These are phyloP conservation scores for Iris pallida DNA, from an alignment of 116 monocot genomes.

Conservation along the genomic window DNA sequence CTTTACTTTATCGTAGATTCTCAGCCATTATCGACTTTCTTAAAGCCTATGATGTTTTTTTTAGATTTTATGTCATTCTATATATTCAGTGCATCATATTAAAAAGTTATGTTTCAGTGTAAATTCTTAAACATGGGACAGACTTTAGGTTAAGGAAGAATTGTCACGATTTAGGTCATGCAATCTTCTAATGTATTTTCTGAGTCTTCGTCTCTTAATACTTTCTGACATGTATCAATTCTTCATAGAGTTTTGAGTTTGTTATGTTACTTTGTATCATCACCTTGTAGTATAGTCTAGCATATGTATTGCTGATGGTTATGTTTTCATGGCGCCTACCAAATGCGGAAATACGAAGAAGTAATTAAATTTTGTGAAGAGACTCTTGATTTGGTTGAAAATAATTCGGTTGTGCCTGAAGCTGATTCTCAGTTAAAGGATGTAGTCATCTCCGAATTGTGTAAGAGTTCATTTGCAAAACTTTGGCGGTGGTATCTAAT, in stretches of 20 bases:
- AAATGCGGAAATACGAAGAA: conserved; percentile 73
- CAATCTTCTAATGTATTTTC: too few species aligned
- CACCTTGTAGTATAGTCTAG: too few species aligned
- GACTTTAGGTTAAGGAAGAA: too few species aligned
- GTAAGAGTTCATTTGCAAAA: conserved; percentile 12
- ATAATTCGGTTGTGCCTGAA: conserved; percentile 24
- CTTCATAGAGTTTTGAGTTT: not conserved
- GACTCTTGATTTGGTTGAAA: conserved; percentile 51
- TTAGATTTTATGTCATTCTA: too few species aligned
- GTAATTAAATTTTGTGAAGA: conserved; percentile 73
- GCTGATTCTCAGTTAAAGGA: conserved; percentile 22
- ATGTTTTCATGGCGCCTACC: conserved; percentile 14
- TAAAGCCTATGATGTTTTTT: too few species aligned
- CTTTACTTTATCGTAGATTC: too few species aligned
- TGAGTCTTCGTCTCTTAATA: not conserved
- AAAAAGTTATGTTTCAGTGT: too few species aligned
- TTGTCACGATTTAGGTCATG: too few species aligned
- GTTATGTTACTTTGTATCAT: not conserved
- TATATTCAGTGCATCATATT: too few species aligned
- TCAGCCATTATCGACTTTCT: too few species aligned
- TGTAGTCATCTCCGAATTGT: conserved; percentile 11
- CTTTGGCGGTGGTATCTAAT: conserved; percentile 68
- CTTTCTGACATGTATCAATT: not conserved
- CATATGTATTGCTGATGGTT: conserved; percentile 6
- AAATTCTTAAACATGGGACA: too few species aligned